Conservation (phyloP, 2,329 filamentous ascomycete species). For the Alternaria sp. region DNA sequence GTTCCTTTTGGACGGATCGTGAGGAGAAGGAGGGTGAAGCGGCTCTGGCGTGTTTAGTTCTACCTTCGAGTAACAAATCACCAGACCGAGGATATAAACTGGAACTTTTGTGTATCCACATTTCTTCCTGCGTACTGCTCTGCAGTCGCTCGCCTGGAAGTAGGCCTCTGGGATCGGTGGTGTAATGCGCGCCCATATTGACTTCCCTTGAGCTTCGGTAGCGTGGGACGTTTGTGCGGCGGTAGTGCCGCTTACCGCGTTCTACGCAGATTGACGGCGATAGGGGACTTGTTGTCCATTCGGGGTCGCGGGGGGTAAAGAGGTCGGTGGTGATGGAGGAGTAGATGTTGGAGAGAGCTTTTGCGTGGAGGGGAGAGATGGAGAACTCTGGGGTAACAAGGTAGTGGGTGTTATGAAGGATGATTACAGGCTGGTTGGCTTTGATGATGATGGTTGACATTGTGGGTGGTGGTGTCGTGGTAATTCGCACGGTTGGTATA, state of each 20-base stretch:
- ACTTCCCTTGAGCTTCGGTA: background rate
- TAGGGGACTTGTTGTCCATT: background rate
- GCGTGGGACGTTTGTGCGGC: background rate
- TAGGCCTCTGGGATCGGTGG: background rate
- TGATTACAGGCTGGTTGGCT: background rate
- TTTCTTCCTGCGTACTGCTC: background rate
- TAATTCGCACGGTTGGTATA: background rate
- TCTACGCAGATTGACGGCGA: background rate
- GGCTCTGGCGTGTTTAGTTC: background rate
- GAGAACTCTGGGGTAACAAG: background rate
- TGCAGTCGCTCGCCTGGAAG: background rate
- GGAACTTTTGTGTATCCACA: background rate
- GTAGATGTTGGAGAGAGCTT: slow-evolving; percentile 1
- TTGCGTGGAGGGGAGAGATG: background rate
- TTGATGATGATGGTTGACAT: background rate
- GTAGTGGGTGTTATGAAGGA: background rate
- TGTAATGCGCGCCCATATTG: background rate
- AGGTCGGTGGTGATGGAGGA: background rate
- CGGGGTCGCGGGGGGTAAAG: background rate
- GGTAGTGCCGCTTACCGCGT: background rate
- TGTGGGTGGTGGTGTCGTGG: background rate
- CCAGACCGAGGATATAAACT: background rate
- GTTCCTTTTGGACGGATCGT: background rate
- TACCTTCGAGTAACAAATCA: background rate
- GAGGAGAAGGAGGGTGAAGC: background rate